Percentiles rank a stretch among this genome's conserved stretches.
phyloP scores from a whole-genome alignment of 2,329 filamentous ascomycete species.

The Cytospora mali region DNA sequence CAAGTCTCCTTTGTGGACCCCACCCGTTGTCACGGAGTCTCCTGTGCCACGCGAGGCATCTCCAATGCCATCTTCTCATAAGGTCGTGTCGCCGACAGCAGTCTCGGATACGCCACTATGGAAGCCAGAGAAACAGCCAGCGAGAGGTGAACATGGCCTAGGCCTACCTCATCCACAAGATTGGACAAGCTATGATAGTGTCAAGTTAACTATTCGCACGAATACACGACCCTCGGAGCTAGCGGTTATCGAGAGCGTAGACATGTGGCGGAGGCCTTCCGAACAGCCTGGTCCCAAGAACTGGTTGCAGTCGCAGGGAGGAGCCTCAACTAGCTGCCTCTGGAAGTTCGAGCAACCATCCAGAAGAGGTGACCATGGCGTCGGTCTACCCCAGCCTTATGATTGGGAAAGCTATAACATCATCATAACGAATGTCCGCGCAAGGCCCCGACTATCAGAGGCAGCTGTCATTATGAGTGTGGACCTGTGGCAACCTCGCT shows the following conservation, averaged over 20 bases:
- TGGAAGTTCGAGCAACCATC: not conserved
- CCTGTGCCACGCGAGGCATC: not conserved
- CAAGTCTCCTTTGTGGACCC: conserved; percentile 23
- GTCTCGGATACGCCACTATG: conserved; percentile 18
- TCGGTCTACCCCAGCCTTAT: conserved; percentile 40
- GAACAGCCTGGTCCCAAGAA: conserved; percentile 9
- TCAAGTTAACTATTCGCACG: conserved; percentile 35
- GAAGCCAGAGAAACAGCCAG: not conserved
- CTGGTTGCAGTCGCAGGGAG: conserved; percentile 2
- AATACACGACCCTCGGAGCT: conserved; percentile 36
- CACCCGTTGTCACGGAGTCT: conserved; percentile 1
- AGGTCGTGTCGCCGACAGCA: not conserved
- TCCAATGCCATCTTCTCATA: not conserved
- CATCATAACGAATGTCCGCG: conserved; percentile 34
- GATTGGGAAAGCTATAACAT: conserved; percentile 42
- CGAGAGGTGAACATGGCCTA: conserved; percentile 21
- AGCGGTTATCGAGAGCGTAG: conserved; percentile 40
- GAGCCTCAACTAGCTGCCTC: not conserved
- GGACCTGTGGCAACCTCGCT: conserved; percentile 34
- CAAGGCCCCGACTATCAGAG: conserved; percentile 36
- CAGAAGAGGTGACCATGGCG: no score
- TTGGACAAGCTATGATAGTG: conserved; percentile 42
- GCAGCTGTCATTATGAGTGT: conserved; percentile 40
- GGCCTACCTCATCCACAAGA: conserved; percentile 44
- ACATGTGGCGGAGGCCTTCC: conserved; percentile 39